Percentiles rank a stretch among this genome's conserved stretches.
Conservation (phyloP, 768 basidiomycete species). For the Boletales sp. region DNA sequence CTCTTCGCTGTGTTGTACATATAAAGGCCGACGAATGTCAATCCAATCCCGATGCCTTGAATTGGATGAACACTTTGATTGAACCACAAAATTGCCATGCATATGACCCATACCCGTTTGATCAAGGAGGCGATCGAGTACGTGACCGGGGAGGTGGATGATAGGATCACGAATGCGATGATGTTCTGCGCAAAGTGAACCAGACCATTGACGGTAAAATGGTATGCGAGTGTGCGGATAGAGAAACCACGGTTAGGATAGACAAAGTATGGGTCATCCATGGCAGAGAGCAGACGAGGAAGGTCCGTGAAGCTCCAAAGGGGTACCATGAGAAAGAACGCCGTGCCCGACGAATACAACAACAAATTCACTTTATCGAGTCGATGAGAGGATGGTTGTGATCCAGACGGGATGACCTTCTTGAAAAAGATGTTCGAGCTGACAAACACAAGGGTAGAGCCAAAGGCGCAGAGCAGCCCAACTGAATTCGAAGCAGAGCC, state of each 20-base stretch:
- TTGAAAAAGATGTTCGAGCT: slow-evolving; percentile 99
- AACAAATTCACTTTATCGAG: slow-evolving; percentile 97
- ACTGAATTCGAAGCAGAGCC: slow-evolving; percentile 80
- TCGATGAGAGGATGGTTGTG: slow-evolving; percentile 59
- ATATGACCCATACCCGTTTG: slow-evolving; percentile 97
- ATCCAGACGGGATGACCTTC: slow-evolving; percentile 81
- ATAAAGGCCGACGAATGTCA: slow-evolving; percentile 89
- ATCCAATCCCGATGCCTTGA: slow-evolving; percentile 83
- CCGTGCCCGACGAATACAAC: slow-evolving; percentile 90
- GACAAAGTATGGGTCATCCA: slow-evolving; percentile 39
- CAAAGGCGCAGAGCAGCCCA: slow-evolving; percentile 94
- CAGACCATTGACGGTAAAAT: slow-evolving; percentile 91
- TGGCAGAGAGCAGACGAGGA: slow-evolving; percentile 53
- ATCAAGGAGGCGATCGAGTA: slow-evolving; percentile 98
- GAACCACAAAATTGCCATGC: slow-evolving; percentile 97
- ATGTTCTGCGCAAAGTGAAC: slow-evolving; percentile 98
- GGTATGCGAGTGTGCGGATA: slow-evolving; percentile 66
- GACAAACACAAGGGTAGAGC: slow-evolving; percentile 95
- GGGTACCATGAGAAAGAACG: slow-evolving; percentile 94
- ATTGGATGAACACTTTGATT: slow-evolving; percentile 78
- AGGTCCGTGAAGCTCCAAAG: slow-evolving; percentile 92
- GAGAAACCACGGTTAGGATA: slow-evolving; percentile 46
- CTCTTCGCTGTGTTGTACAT: slow-evolving; percentile 95
- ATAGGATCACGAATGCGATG: slow-evolving; percentile 94
- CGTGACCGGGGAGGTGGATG: slow-evolving; percentile 95